These are phyloP conservation scores for Naganishia randhawae DNA, from an alignment of 768 basidiomycete genomes.

Conservation along the genomic window DNA sequence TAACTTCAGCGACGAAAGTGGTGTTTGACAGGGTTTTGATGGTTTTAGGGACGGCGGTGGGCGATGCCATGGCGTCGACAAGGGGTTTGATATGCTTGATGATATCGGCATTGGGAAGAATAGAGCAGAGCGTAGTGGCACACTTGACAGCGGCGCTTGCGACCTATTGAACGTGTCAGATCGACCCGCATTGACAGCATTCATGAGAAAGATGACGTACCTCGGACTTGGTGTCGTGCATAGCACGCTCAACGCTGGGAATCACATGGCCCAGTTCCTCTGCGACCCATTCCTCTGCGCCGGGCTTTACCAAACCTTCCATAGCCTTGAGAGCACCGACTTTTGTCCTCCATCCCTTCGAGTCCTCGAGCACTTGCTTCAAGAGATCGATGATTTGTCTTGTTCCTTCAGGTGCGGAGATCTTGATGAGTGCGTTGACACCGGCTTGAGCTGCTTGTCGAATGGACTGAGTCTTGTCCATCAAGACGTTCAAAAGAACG, in stretches of 20 bases:
- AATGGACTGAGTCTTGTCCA: conserved; percentile 91
- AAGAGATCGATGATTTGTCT: conserved; percentile 64
- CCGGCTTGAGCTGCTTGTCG: conserved; percentile 74
- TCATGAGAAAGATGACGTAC: conserved; percentile 53
- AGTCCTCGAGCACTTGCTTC: conserved; percentile 58
- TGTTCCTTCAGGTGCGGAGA: conserved; percentile 78
- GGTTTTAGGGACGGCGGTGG: conserved; percentile 76
- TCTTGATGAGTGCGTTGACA: conserved; percentile 75
- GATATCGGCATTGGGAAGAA: conserved; percentile 89
- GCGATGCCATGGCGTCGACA: conserved; percentile 82
- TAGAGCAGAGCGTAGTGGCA: conserved; percentile 79
- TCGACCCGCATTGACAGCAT: background rate
- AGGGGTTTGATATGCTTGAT: conserved; percentile 80
- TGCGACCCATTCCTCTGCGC: conserved; percentile 65
- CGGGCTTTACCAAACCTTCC: conserved; percentile 61
- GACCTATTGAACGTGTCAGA: conserved; percentile 57
- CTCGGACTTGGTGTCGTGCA: conserved; percentile 97
- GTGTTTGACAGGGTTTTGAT: conserved; percentile 93
- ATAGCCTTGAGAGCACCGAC: conserved; percentile 87
- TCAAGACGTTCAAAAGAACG: conserved; percentile 67
- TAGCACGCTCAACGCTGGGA: conserved; percentile 78
- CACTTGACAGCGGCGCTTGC: conserved; percentile 81
- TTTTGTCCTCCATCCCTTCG: conserved; percentile 89
- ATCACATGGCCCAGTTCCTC: conserved; percentile 73
- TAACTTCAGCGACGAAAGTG: conserved; percentile 96